A percentile compares a stretch with the other conserved stretches of the same genome.
These are phyloP conservation scores for Aspergillus vadensis DNA, from an alignment of 2,329 filamentous ascomycete species.

Conservation along the genomic window DNA sequence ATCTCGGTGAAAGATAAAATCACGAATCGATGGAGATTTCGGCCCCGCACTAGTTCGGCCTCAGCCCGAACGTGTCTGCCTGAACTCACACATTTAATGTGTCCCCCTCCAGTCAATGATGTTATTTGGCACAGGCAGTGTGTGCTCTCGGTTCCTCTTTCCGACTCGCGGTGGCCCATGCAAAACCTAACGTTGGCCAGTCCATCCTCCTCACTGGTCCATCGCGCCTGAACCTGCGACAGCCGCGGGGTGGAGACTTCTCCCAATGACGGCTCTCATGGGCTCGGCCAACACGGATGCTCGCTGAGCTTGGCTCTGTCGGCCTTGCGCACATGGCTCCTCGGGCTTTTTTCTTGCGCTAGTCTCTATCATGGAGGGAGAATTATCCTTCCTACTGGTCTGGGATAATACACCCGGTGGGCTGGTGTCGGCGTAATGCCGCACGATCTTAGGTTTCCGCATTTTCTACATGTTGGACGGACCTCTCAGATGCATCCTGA, in stretches of 20 bases:
- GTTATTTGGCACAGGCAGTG: neutral
- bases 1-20: too few species aligned
- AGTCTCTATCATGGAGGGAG: neutral
- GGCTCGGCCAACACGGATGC: neutral
- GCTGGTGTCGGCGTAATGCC: neutral
- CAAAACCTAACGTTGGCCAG: neutral
- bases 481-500: neutral
- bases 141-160: neutral
- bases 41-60: neutral
- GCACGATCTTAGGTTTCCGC: constrained; percentile 2
- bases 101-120: too few species aligned
- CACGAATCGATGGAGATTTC: neutral
- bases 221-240: neutral
- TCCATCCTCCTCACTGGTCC: neutral
- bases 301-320: neutral
- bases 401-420: neutral
- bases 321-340: neutral
- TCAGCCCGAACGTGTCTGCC: neutral
- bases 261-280: neutral
- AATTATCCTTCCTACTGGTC: neutral
- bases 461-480: neutral
- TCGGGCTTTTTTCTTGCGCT: neutral
- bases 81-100: neutral
- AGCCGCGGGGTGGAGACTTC: neutral
- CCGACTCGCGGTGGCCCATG: neutral